Evolutionary conservation across 2,329 filamentous ascomycete genomes (phyloP), one percentile per base, ranked within the genome.

Genomic region (Fusarium heterosporum): DNA sequence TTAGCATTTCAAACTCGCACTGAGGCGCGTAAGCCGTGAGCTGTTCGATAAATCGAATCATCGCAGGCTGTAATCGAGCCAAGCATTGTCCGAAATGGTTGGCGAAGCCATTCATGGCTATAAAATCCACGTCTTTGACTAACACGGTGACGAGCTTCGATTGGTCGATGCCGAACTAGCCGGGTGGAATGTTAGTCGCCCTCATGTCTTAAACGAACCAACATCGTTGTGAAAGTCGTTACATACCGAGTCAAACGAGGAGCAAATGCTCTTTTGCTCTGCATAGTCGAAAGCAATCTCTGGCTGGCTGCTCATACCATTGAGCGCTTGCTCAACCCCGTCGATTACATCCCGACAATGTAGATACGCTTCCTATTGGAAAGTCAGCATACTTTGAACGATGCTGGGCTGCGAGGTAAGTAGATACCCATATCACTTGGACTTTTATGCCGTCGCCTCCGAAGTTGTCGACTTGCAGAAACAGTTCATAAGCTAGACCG

Each of bases 51-150:
- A 68, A 56, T 13, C 25, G 16, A 10, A 6, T 25, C 46, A 68
- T 28, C 10, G 26, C 41, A 12, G 64, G 49, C 6, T 19, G 39
- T 25, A 61, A 55, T 19, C 36, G 29, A 10, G 51, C 28, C 32
- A 67, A 55, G 40, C 64, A 67, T n/a, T 65, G 48, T 22, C 52
- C 45, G 49, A 67, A 67, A 5, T 54, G 61, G n/a, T 54, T 38
- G 25, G 48, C 42, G 22, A 67, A 55, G n/a, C 54, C 53, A 17
- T 54, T 54, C 17, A 29, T 49, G 16, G 49, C 17, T 48, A 67
- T 17, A n/a, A 41, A 55, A n/a, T 42, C 26, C 5, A 32, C 29
- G 16, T 60, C 32, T 17, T 39, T 53, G 19, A 39, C 38, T 14
- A 68, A 34, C 8, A 43, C 29, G 8, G 56, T 38, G 7, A 53